phyloP scores from a whole-genome alignment of 2,329 filamentous ascomycete species.

The Pyricularia sp. region DNA sequence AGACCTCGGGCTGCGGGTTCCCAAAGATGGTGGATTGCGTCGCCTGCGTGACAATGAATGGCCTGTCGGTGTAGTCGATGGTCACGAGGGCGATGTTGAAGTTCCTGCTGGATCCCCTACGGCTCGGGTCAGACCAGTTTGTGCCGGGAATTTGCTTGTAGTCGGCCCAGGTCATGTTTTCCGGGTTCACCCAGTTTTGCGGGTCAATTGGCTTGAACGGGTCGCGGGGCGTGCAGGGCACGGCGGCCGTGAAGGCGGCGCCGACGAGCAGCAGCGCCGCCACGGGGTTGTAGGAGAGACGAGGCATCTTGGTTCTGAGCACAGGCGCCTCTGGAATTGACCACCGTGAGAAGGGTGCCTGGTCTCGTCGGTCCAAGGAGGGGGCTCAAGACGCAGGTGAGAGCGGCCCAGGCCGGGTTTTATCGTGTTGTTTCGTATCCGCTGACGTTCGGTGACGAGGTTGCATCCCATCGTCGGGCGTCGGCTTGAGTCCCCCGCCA shows the following conservation, averaged over 20 bases:
- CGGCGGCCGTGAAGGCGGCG: background rate
- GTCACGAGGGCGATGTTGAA: conserved; percentile 43
- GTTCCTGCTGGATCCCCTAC: conserved; percentile 32
- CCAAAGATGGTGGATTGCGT: conserved; percentile 34
- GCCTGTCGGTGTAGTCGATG: conserved; percentile 35
- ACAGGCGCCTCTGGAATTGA: background rate
- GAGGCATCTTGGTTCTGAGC: background rate
- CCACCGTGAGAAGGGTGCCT: background rate
- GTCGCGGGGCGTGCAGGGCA: conserved; percentile 11
- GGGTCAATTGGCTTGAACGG: conserved; percentile 36
- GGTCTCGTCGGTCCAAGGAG: background rate
- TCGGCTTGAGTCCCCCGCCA: background rate
- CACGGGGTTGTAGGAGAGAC: background rate
- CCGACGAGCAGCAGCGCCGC: background rate
- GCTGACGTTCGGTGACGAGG: background rate
- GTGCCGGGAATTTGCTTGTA: conserved; percentile 32
- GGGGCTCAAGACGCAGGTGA: background rate
- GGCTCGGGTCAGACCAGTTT: conserved; percentile 30
- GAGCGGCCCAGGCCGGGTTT: background rate
- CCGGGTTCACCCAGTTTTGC: conserved; percentile 38
- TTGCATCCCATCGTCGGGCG: background rate
- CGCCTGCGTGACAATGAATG: conserved; percentile 33
- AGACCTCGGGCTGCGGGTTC: conserved; percentile 31
- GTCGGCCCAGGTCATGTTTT: conserved; percentile 40
- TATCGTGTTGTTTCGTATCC: background rate